phyloP scores from a whole-genome alignment of 225 moss, liverwort and hornwort genomes.

The Neckera pumila region DNA sequence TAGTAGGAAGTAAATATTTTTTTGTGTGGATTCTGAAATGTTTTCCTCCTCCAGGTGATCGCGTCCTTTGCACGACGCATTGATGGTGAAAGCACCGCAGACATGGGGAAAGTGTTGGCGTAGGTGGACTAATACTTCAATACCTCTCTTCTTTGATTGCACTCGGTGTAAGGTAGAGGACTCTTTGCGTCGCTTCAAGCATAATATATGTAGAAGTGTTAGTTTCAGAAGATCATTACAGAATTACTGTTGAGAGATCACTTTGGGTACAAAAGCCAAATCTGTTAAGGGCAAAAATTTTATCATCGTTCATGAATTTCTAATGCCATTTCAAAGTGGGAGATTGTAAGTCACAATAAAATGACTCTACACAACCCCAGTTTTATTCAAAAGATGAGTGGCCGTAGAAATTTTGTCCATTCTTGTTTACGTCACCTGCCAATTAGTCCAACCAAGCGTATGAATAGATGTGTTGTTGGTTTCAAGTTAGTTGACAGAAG shows the following conservation, averaged over 20 bases:
- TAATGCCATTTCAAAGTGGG: background rate
- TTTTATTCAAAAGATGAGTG: background rate
- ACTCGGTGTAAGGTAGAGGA: background rate
- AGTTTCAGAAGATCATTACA: background rate
- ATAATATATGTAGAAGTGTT: background rate
- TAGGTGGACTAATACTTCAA: background rate
- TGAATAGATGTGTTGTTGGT: background rate
- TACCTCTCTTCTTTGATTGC: background rate
- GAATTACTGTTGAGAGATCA: background rate
- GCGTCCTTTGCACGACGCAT: conserved; percentile 15
- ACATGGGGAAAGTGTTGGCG: conserved; percentile 13
- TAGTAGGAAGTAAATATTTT: background rate
- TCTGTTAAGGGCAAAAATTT: background rate
- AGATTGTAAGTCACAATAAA: background rate
- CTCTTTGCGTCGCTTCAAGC: background rate
- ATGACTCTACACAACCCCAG: background rate
- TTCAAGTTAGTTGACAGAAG: background rate
- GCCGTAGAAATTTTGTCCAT: background rate
- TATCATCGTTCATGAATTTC: background rate
- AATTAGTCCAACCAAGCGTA: background rate
- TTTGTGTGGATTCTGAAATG: background rate
- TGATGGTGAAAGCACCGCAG: conserved; percentile 22
- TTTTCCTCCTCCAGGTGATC: conserved; percentile 11
- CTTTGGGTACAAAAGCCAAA: background rate
- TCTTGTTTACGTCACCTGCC: background rate